phyloP scores from a whole-genome alignment of 768 basidiomycete genomes.

The Tremella mesenterica region DNA sequence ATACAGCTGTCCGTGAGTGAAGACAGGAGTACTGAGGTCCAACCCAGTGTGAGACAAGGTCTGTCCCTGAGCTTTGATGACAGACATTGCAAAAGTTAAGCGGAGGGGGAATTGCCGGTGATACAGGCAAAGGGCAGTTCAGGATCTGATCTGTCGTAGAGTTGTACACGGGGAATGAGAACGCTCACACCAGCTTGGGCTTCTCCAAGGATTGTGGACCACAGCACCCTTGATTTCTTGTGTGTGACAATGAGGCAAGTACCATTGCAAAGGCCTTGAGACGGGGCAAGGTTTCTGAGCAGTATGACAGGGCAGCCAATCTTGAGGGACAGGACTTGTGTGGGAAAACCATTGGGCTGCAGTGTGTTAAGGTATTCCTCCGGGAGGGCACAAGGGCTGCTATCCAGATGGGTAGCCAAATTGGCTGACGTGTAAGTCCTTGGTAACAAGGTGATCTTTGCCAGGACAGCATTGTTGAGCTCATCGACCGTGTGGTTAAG shows the following conservation, averaged over 20 bases:
- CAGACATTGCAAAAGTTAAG: conserved; percentile 50
- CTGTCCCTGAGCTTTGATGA: conserved; percentile 53
- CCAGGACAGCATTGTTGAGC: background rate
- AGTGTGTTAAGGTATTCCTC: background rate
- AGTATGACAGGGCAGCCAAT: conserved; percentile 46
- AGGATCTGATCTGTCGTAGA: background rate
- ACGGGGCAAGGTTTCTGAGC: conserved; percentile 48
- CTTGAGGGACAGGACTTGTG: conserved; percentile 42
- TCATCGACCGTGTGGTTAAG: background rate
- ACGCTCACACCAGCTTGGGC: background rate
- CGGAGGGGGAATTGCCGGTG: conserved; percentile 48
- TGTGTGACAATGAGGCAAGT: conserved; percentile 36
- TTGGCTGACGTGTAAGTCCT: background rate
- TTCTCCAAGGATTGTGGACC: conserved; percentile 9
- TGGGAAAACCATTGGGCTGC: conserved; percentile 40
- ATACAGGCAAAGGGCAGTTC: conserved; percentile 21
- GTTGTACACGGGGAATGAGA: background rate
- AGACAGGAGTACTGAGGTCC: conserved; percentile 40
- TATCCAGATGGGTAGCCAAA: background rate
- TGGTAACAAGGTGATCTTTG: background rate
- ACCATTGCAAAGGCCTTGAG: conserved; percentile 47
- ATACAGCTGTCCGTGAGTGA: background rate
- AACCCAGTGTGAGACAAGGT: conserved; percentile 48
- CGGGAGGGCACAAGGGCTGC: background rate
- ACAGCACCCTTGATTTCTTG: conserved; percentile 44